A percentile compares a stretch with the other conserved stretches of the same genome.
phyloP scores from a whole-genome alignment of 257 asterid genomes.

The Fraxinus pennsylvanica region DNA sequence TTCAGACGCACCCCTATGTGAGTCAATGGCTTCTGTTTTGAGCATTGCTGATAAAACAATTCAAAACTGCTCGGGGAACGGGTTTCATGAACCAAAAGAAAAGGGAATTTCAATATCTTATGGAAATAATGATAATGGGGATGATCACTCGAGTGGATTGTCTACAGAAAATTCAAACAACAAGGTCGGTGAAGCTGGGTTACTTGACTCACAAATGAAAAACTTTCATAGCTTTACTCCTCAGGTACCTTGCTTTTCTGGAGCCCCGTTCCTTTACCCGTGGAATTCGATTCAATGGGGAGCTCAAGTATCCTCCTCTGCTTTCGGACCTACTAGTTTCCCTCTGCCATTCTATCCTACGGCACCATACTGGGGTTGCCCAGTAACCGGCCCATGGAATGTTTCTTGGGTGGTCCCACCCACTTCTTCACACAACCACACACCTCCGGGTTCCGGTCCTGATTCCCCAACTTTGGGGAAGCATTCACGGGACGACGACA shows the following conservation, averaged over 20 bases:
- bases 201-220: slow-evolving; percentile 22
- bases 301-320: slow-evolving; percentile 33
- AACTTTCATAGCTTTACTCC: slow-evolving; percentile 37
- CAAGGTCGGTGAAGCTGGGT: slow-evolving; percentile 20
- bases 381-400: slow-evolving; percentile 41
- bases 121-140: slow-evolving; percentile 28
- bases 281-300: slow-evolving; percentile 46
- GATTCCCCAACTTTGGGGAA: slow-evolving; percentile 51
- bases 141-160: slow-evolving; percentile 32
- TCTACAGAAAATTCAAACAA: slow-evolving; percentile 29
- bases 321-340: slow-evolving; percentile 39
- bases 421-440: slow-evolving; percentile 24
- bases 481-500: slow-evolving; percentile 56
- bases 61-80: slow-evolving; percentile 17
- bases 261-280: slow-evolving; percentile 42
- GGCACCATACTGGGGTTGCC: slow-evolving; percentile 24
- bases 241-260: slow-evolving; percentile 37
- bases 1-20: slow-evolving; percentile 43
- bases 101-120: slow-evolving; percentile 26
- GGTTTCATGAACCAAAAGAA: slow-evolving; percentile 25
- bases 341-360: slow-evolving; percentile 54
- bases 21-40: slow-evolving; percentile 42
- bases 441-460: slow-evolving; percentile 33
- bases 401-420: slow-evolving; percentile 40
- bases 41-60: slow-evolving; percentile 34